Evolutionary conservation across 2,329 filamentous ascomycete species (phyloP), one percentile per base, ranked within the genome.

Genomic region (Fusarium penzigii): DNA sequence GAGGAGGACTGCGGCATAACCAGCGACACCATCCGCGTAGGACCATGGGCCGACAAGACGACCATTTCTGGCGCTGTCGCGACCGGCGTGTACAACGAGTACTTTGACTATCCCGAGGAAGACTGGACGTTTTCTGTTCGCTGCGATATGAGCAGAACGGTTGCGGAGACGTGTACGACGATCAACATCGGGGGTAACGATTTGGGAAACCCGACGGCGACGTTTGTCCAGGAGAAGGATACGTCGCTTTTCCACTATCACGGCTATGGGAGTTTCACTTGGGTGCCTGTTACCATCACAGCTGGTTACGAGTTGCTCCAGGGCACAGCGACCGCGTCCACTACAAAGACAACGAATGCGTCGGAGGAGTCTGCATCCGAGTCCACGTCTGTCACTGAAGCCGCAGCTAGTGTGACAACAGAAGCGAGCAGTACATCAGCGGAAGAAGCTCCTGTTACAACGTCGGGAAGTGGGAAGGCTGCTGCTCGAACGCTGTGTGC

Each of bases 151-250:
- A 47, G 45, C 36, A 40, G 36, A 16, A 47, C 36, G 14, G 17
- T 39, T 16, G 45, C 45, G 17, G 11, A 40, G 17, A 29, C 6
- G 13, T 47, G 45, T 38, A 47, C 45, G 6, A 47, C 45, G 6
- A 29, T 47, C 45, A 47, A 47, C 36, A 8, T 47, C 17, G 45
- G 36, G n/a, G 45, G 45, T n/a, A 47, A 47, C 45, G 25, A 47
- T 20, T 20, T 29, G 9, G 44, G 44, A 9, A 17, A 7, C 14
- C 44, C 44, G 8, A 46, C 44, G 7, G 44, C 44, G 11, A 46
- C 45, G 11, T 47, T 47, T 25, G n/a, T n/a, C 9, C 40, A 42
- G 6, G 40, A 10, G 29, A 16, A 13, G 40, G 40, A 42, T 25
- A 25, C n/a, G 5, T 17, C 40, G 5, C 14, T 42, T 20, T 17